These are phyloP conservation scores for Vickermania spadyakhi DNA, from an alignment of 208 protist species.

Conservation along the genomic window DNA sequence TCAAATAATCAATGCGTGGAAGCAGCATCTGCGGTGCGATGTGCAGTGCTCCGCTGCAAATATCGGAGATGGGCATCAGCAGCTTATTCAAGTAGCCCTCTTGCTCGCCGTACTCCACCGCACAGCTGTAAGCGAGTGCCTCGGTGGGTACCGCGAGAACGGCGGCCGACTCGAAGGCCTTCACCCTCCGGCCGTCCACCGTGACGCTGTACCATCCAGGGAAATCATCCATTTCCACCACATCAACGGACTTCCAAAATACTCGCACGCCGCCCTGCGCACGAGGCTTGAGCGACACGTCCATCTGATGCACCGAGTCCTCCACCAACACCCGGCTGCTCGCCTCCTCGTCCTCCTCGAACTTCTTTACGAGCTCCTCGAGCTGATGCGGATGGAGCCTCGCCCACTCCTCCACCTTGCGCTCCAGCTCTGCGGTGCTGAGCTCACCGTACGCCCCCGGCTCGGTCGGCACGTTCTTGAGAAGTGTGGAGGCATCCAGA, in stretches of 20 bases:
- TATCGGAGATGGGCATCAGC: conserved; percentile 85
- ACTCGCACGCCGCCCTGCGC: conserved; percentile 53
- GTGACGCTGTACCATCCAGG: conserved; percentile 77
- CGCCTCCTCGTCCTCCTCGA: conserved; percentile 58
- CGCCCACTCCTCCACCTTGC: conserved; percentile 72
- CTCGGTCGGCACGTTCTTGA: conserved; percentile 54
- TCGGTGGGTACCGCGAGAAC: conserved; percentile 74
- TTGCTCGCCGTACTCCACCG: conserved; percentile 83
- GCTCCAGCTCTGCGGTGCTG: conserved; percentile 77
- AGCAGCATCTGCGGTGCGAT: conserved; percentile 81
- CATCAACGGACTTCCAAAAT: conserved; percentile 85
- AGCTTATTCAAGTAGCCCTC: conserved; percentile 76
- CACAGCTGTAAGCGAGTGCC: conserved; percentile 78
- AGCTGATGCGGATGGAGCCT: conserved; percentile 61
- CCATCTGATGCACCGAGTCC: conserved; percentile 88
- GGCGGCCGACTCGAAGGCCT: conserved; percentile 75
- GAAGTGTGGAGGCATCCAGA: conserved; percentile 47
- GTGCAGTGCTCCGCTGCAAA: conserved; percentile 82
- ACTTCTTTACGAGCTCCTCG: conserved; percentile 39
- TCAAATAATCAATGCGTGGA: conserved; percentile 85
- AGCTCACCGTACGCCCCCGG: conserved; percentile 76
- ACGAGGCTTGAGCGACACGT: conserved; percentile 72
- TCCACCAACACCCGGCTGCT: conserved; percentile 68
- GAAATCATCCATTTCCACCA: conserved; percentile 43
- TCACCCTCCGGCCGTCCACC: conserved; percentile 80